Evolutionary conservation across 1,139 yeast species (phyloP).

Genomic region (Pichia sp.): DNA sequence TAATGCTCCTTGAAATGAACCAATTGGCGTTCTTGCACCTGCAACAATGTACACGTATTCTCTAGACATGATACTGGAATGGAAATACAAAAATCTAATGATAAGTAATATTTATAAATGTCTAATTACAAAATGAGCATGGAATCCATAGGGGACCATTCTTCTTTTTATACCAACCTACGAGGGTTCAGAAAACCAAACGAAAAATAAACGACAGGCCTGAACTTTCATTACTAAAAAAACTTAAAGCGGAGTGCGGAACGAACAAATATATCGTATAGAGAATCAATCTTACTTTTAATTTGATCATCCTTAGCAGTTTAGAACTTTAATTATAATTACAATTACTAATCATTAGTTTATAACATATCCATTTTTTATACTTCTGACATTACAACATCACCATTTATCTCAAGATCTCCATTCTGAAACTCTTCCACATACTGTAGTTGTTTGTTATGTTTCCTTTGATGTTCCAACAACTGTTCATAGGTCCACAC

Average conservation of each 20-base stretch:
- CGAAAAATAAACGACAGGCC: no score
- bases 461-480: conserved; percentile 52
- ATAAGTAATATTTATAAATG: background rate
- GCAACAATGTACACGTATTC: conserved; percentile 80
- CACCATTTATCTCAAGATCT: conserved; percentile 7
- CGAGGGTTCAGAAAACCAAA: no score
- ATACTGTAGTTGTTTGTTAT: conserved; percentile 19
- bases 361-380: background rate
- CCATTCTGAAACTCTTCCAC: conserved; percentile 8
- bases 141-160: no score
- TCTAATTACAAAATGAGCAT: no score
- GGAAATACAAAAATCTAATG: background rate
- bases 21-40: conserved; percentile 90
- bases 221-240: no score
- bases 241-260: no score
- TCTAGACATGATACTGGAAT: conserved; percentile 21
- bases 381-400: conserved; percentile 3
- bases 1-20: conserved; percentile 82
- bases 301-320: no score
- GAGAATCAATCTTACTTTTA: no score
- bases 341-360: no score
- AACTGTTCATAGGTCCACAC: conserved; percentile 84
- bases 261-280: no score
- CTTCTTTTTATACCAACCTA: no score
- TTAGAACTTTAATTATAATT: no score